Evolutionary conservation across 805 yeast species (phyloP), one percentile per base, ranked within the genome.

Genomic region (Naumovozyma baii): DNA sequence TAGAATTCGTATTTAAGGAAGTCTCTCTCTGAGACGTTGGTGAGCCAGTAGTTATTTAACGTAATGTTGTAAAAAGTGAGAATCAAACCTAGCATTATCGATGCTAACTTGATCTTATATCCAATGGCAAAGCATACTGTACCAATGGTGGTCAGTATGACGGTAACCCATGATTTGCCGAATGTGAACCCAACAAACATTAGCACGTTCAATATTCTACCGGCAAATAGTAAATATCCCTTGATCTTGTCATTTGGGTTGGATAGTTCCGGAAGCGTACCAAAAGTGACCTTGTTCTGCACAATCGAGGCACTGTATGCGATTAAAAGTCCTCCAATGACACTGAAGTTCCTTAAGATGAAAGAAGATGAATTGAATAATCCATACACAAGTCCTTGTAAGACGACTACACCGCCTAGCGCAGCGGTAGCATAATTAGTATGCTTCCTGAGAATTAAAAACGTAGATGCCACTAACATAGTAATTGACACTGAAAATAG

Each of bases 371-470:
- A 95, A 51, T 81, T 76, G 49, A 86, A 75, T 47, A 88, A 70
- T 3, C 97, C 97, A 59, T 90, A 90, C 45, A 83, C 83, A 10
- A 90, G 48, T 7, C 96, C 96, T 67, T 90, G 98, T 34, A 79
- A 61, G n/a, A 85, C 52, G 29, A 92, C 85, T 47, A 87, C 90
- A 3, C 71, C 67, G 31, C 81, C 63, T 49, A 90, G 71, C 0
- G 80, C 73, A 33, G 74, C 71, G 3, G 94, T 80, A 9, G 96
- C 87, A 48, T 76, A 69, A 38, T 76, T 74, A 18, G 84, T 74
- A 42, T 76, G 71, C 58, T 76, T 81, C 57, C 90, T 75, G 51
- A 79, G 59, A 34, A 90, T 74, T 47, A 92, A 76, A 47, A 80
- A 63, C 16, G 80, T 70, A 4, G 96, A 81, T 4, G 92, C 88